Conservation (phyloP, 306 rosid genomes). For the Cucurbita pepo region DNA sequence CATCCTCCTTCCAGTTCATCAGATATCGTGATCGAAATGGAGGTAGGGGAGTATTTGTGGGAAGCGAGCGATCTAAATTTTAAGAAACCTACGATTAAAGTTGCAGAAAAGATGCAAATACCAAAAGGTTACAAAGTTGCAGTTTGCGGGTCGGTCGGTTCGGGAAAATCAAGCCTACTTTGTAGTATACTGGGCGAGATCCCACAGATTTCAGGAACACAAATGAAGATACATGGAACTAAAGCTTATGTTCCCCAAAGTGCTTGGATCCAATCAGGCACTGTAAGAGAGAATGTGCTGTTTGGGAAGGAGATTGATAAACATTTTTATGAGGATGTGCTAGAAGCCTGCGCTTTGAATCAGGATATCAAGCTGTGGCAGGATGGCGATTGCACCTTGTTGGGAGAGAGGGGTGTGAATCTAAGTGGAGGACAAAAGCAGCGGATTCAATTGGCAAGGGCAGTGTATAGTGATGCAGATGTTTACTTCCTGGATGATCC, state of each 20-base stretch:
- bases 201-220: conserved; percentile 55
- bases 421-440: conserved; percentile 94
- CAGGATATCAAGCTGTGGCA: conserved; percentile 60
- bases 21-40: conserved; percentile 34
- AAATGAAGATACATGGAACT: conserved; percentile 34
- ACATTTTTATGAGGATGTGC: conserved; percentile 40
- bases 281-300: conserved; percentile 65
- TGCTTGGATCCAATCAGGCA: conserved; percentile 92
- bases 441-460: conserved; percentile 82
- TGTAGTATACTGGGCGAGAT: conserved; percentile 63
- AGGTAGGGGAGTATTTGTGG: conserved; percentile 62
- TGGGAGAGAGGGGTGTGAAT: conserved; percentile 88
- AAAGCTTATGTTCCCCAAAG: conserved; percentile 81
- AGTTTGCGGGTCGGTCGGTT: conserved; percentile 75
- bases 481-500: conserved; percentile 85
- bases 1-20: conserved; percentile 17
- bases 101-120: conserved; percentile 32
- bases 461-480: conserved; percentile 72
- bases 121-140: conserved; percentile 66
- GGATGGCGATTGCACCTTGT: conserved; percentile 49
- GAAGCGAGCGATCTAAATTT: conserved; percentile 24
- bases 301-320: conserved; percentile 57
- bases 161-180: conserved; percentile 83
- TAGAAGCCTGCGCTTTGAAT: conserved; percentile 68
- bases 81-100: conserved; percentile 45